A percentile compares a stretch with the other conserved stretches of the same genome.
phyloP scores from a whole-genome alignment of 176 grass and related monocot genomes.

The Triticum timopheevii region DNA sequence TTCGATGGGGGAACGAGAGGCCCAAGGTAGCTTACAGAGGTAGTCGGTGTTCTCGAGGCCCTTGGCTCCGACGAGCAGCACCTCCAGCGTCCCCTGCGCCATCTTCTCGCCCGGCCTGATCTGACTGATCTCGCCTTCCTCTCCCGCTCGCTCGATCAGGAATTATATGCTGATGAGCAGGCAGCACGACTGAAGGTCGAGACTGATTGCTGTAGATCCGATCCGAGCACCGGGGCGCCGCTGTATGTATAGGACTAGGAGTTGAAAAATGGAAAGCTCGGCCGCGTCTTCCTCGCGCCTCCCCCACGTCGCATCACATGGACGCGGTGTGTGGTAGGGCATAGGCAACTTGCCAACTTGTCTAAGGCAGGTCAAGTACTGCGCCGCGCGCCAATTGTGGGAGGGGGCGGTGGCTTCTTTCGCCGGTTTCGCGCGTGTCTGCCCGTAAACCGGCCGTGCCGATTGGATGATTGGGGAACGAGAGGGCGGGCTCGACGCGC shows the following conservation, averaged over 20 bases:
- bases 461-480: neutral
- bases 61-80: constrained; percentile 88
- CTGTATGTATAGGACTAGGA: no score
- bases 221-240: no score
- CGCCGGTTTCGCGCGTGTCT: neutral
- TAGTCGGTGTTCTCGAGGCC: constrained; percentile 81
- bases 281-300: neutral
- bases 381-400: neutral
- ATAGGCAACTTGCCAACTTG: neutral
- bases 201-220: no score
- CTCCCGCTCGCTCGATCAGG: neutral
- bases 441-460: neutral
- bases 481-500: neutral
- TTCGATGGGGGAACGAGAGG: neutral
- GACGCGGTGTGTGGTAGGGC: constrained; percentile 19
- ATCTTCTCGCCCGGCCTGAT: constrained; percentile 29
- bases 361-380: neutral
- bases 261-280: no score
- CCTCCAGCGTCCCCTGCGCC: constrained; percentile 71
- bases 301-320: constrained; percentile 10
- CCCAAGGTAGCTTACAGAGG: constrained; percentile 50
- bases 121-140: neutral
- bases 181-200: no score
- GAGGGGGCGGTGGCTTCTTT: neutral
- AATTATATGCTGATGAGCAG: neutral